Percentiles rank a stretch among this genome's conserved stretches.
Conservation (phyloP, 768 basidiomycete genomes). For the Podaxis sp. region DNA sequence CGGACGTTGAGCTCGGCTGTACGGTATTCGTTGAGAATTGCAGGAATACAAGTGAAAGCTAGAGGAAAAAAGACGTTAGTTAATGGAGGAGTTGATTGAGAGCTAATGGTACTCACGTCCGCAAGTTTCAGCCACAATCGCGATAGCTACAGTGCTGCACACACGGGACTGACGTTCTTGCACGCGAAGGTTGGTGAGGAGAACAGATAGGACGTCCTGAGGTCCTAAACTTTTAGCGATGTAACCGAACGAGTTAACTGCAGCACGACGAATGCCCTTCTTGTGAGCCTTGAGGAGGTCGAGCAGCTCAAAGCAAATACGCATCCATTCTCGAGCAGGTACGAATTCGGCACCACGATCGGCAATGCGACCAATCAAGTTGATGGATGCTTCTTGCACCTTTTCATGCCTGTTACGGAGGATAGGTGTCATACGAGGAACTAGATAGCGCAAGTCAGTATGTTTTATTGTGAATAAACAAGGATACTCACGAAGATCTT, state of each 20-base stretch:
- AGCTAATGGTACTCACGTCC: conserved; percentile 47
- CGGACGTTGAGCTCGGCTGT: conserved; percentile 98
- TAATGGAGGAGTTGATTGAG: neutral
- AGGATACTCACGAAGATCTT: conserved; percentile 84
- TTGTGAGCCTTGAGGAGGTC: conserved; percentile 98
- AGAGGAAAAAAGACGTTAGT: conserved; percentile 12
- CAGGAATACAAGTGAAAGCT: conserved; percentile 98
- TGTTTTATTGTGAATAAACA: neutral
- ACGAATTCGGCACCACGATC: conserved; percentile 99
- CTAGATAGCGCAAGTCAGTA: conserved; percentile 34
- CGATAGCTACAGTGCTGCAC: conserved; percentile 97
- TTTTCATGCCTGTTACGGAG: conserved; percentile 98
- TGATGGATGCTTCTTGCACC: conserved; percentile 99
- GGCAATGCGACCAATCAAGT: conserved; percentile 98
- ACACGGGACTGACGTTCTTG: conserved; percentile 99
- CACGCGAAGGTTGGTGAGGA: conserved; percentile 93
- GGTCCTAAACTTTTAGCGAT: conserved; percentile 99
- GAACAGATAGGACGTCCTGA: conserved; percentile 93
- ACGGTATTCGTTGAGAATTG: conserved; percentile 97
- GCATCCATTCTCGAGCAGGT: conserved; percentile 99
- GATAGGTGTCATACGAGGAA: conserved; percentile 99
- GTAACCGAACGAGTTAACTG: conserved; percentile 99
- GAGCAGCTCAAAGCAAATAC: conserved; percentile 97
- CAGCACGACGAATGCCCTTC: conserved; percentile 97
- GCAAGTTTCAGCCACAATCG: conserved; percentile 91